These are phyloP conservation scores for Heterococcus sp. DNA, from an alignment of 108 stramenopile species.

Conservation along the genomic window DNA sequence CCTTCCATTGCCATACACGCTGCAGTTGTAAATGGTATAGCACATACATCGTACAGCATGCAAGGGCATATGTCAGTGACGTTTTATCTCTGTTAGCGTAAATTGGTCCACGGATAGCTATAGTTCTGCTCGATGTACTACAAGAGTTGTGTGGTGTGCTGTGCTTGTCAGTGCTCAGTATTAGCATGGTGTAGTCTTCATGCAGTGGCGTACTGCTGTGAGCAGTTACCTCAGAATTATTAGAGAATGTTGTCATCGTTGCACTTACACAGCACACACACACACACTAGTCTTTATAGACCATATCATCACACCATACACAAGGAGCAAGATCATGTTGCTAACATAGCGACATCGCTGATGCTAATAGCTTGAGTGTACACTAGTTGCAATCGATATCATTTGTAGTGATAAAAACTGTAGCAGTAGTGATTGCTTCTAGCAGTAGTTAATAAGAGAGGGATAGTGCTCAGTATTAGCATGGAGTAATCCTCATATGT, in stretches of 20 bases:
- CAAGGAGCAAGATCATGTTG: neutral
- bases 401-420: neutral
- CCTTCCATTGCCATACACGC: conserved; percentile 97
- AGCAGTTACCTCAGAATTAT: too few relatives aligned
- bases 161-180: neutral
- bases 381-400: neutral
- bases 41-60: neutral
- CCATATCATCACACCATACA: neutral
- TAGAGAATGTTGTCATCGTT: neutral
- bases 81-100: neutral
- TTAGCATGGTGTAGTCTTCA: neutral
- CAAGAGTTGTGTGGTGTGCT: too few relatives aligned
- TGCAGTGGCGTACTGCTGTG: neutral
- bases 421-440: neutral
- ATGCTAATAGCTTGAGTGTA: neutral
- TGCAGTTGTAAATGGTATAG: neutral
- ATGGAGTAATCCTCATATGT: neutral
- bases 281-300: neutral
- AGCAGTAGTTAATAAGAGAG: neutral
- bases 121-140: too few relatives aligned
- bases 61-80: too few relatives aligned
- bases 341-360: neutral
- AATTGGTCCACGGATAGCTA: neutral
- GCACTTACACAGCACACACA: neutral
- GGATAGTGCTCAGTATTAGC: neutral